Evolutionary conservation across 176 grass and related monocot genomes (phyloP), one percentile per base, ranked within the genome.

Genomic region (Carex littledalei): DNA sequence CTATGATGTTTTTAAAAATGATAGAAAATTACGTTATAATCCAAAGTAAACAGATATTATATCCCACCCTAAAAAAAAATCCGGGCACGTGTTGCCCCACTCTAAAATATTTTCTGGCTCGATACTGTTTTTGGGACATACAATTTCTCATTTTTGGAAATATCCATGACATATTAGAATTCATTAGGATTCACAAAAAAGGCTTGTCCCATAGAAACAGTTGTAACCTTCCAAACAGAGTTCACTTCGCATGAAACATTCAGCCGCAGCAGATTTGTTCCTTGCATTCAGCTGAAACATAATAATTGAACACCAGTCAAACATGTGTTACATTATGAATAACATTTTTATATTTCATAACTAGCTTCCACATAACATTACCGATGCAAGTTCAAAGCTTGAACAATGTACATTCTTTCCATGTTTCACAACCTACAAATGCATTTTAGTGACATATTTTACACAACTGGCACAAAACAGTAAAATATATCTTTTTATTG

Each of bases 381-480:
- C 95, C 50, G 91, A 98, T 87, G 89, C 89, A 84, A 94, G 95
- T 89, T 98, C 95, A 84, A 98, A 93, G 80, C 89, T 98, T 85
- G 95, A 94, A 89, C 95, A 98, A 71, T 93, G 95, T 29, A 94
- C 58, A 86, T 93, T 98, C 80, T 94, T 98, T 83, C 95, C 95
- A 87, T 98, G 92, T 84, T 85, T 98, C 87, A 94, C 90, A 78
- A 98, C 89, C 95, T 98, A 84, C 55, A 66, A 86, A 83, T 49
- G 84, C 56, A 70, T 84, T 50, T 35, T 35, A 78, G 57, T 50
- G 82, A 39, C 8, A 70, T 57, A 22, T 5, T 77, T 55, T 55
- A 77, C 58, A 75, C 12, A 39, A 68, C 22, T 62, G 49, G n/a
- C 22, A 67, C 32, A 54, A 53, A 72, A 72, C 82, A 81, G 73